Percentiles rank a stretch among this genome's conserved stretches.
Evolutionary conservation across 176 grass and related monocot species (phyloP).

Genomic region (Avena atlantica): DNA sequence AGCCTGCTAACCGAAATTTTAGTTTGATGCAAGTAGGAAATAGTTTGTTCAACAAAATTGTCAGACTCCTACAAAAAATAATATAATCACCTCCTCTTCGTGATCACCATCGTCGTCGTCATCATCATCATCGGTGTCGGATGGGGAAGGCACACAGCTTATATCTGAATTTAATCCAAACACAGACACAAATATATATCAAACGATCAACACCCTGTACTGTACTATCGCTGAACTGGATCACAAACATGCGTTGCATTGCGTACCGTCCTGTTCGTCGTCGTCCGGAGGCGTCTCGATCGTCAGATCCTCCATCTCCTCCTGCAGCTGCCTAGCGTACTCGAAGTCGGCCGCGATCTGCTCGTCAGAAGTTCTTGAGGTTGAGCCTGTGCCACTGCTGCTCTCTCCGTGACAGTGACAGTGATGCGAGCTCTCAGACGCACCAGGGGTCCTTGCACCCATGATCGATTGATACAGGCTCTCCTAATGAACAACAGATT

Average conservation of each 20-base stretch:
- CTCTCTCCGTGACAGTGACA: slow-evolving; percentile 49
- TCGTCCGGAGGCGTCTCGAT: slow-evolving; percentile 20
- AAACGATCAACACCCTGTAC: slow-evolving; percentile 24
- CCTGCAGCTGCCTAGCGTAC: slow-evolving; percentile 61
- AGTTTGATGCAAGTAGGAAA: background rate
- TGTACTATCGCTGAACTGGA: background rate
- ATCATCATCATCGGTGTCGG: slow-evolving; percentile 44
- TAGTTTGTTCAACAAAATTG: background rate
- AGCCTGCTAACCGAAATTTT: slow-evolving; percentile 43
- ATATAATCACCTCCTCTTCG: slow-evolving; percentile 58
- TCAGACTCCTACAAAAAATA: background rate
- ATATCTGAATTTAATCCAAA: slow-evolving; percentile 47
- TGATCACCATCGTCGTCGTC: background rate
- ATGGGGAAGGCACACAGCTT: slow-evolving; percentile 60
- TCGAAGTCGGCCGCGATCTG: slow-evolving; percentile 58
- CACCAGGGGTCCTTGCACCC: slow-evolving; percentile 14
- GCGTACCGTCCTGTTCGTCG: slow-evolving; percentile 48
- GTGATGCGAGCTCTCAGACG: slow-evolving; percentile 28
- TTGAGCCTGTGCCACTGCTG: slow-evolving; percentile 19
- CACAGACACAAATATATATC: slow-evolving; percentile 13
- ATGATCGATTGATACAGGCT: slow-evolving; percentile 51
- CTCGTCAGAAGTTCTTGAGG: slow-evolving; percentile 34
- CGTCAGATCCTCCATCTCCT: slow-evolving; percentile 56
- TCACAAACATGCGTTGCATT: background rate
- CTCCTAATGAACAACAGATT: slow-evolving; percentile 29